phyloP scores from a whole-genome alignment of 176 grass and related monocot genomes.

The Dendrocalamus sinicus region DNA sequence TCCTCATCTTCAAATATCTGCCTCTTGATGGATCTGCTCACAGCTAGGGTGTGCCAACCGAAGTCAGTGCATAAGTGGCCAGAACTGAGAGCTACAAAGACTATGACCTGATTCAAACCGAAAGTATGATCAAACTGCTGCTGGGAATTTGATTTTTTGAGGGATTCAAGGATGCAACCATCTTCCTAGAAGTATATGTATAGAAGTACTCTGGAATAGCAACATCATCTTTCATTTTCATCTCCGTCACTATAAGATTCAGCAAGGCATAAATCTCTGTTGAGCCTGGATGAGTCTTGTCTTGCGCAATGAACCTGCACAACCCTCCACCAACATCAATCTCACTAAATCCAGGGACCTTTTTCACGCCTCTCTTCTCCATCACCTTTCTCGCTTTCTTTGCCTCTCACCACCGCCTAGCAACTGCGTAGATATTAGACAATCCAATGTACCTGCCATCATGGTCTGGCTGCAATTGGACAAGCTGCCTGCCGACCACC shows the following conservation, averaged over 20 bases:
- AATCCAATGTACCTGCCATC: constrained; percentile 76
- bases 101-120: background rate
- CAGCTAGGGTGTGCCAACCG: constrained; percentile 16
- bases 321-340: constrained; percentile 55
- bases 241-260: constrained; percentile 52
- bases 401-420: constrained; percentile 66
- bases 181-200: constrained; percentile 26
- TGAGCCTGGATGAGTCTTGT: constrained; percentile 52
- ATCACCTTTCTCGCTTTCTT: constrained; percentile 62
- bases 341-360: constrained; percentile 69
- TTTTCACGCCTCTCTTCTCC: constrained; percentile 67
- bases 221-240: constrained; percentile 59
- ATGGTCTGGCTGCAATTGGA: constrained; percentile 66
- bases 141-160: background rate
- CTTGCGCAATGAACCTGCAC: constrained; percentile 60
- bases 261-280: constrained; percentile 62
- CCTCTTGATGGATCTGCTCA: constrained; percentile 27
- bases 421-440: constrained; percentile 71
- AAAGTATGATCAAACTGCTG: constrained; percentile 9
- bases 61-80: constrained; percentile 9
- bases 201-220: constrained; percentile 10
- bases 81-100: background rate
- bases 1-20: constrained; percentile 22
- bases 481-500: constrained; percentile 62
- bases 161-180: background rate